Evolutionary conservation across 2,329 filamentous ascomycete genomes (phyloP).

Genomic region (Exophiala phaeomuriformis): DNA sequence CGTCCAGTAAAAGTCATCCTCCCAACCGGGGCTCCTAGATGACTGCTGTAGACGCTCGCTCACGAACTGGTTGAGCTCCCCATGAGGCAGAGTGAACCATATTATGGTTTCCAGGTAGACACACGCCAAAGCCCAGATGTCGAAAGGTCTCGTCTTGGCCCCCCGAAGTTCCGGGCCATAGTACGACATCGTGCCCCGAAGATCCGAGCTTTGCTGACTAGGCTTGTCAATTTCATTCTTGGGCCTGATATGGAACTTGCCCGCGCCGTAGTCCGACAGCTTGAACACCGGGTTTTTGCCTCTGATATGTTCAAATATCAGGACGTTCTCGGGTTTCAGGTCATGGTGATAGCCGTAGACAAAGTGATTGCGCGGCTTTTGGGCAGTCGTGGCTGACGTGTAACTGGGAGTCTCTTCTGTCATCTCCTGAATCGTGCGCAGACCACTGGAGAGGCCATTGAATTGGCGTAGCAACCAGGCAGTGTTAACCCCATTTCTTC

Average conservation of each 20-base stretch:
- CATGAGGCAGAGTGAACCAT: neutral
- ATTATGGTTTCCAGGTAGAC: conserved; percentile 6
- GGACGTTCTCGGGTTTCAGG: conserved; percentile 14
- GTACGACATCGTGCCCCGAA: conserved; percentile 1
- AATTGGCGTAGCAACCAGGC: conserved; percentile 11
- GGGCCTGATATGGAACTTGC: neutral
- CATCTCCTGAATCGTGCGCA: conserved; percentile 10
- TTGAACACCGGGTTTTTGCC: conserved; percentile 1
- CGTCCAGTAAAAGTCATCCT: neutral
- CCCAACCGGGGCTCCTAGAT: neutral
- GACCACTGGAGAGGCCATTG: conserved; percentile 4
- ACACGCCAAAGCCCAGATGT: conserved; percentile 12
- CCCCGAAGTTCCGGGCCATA: conserved; percentile 3
- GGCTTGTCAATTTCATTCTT: neutral
- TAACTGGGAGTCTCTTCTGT: neutral
- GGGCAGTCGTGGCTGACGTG: neutral
- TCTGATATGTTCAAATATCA: conserved; percentile 3
- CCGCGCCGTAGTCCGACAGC: conserved; percentile 9
- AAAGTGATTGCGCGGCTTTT: neutral
- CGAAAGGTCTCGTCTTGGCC: conserved; percentile 5
- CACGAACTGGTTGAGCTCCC: neutral
- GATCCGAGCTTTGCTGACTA: neutral
- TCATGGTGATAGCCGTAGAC: conserved; percentile 13
- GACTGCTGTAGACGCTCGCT: neutral
- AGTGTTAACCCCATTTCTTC: neutral